Conservation (phyloP, 805 yeast genomes). For the Sugiyamaella americana region DNA sequence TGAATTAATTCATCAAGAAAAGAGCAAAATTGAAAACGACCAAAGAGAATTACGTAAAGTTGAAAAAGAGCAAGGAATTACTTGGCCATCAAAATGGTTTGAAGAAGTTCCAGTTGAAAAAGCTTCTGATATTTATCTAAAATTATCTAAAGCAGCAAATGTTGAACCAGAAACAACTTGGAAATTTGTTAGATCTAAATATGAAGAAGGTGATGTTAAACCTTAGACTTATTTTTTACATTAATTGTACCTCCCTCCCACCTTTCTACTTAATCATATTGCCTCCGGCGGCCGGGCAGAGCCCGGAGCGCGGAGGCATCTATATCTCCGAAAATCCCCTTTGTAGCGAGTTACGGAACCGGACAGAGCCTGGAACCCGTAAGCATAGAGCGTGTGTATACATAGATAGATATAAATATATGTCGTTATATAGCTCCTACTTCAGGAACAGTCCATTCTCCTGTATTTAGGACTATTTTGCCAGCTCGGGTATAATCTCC, state of each 20-base stretch:
- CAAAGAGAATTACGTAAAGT: constrained; percentile 77
- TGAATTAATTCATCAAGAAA: constrained; percentile 67
- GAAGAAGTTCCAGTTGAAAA: constrained; percentile 27
- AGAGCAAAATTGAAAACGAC: constrained; percentile 70
- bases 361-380: too few relatives aligned
- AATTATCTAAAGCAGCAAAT: constrained; percentile 16
- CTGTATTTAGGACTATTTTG: constrained; percentile 10
- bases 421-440: constrained; percentile 16
- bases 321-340: too few relatives aligned
- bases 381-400: too few relatives aligned
- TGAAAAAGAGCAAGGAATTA: constrained; percentile 57
- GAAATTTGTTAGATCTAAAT: constrained; percentile 22
- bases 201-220: constrained; percentile 18
- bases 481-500: constrained; percentile 23
- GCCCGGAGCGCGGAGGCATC: too few relatives aligned
- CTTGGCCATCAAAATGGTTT: constrained; percentile 86
- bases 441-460: constrained; percentile 14
- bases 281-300: too few relatives aligned
- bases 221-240: constrained; percentile 14
- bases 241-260: too few relatives aligned
- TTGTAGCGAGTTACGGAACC: too few relatives aligned
- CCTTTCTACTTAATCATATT: too few relatives aligned
- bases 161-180: constrained; percentile 23
- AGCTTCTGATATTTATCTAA: constrained; percentile 16
- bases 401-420: too few relatives aligned